These are phyloP conservation scores for Phytophthora parvispora DNA, from an alignment of 352 stramenopile species.

Conservation along the genomic window DNA sequence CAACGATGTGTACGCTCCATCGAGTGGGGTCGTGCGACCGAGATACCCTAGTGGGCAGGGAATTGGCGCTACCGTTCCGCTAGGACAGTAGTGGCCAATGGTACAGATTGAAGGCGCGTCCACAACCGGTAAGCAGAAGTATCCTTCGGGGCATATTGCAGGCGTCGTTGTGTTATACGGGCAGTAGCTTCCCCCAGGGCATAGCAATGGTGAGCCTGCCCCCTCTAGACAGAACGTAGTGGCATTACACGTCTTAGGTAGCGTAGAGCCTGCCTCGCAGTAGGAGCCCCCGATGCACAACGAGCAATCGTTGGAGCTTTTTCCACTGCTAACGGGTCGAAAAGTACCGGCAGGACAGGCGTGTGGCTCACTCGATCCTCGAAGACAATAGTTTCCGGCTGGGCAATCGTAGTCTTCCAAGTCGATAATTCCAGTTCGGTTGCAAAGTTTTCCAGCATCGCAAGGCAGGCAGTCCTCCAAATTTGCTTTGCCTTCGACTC, in stretches of 20 bases:
- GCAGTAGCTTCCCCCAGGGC: slow-evolving; percentile 80
- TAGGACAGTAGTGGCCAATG: slow-evolving; percentile 80
- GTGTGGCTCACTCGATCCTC: slow-evolving; percentile 38
- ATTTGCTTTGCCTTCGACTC: slow-evolving; percentile 35
- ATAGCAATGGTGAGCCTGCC: slow-evolving; percentile 57
- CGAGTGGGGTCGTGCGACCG: slow-evolving; percentile 60
- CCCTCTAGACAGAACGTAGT: slow-evolving; percentile 71
- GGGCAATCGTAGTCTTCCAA: slow-evolving; percentile 75
- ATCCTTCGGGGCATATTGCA: slow-evolving; percentile 74
- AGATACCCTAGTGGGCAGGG: slow-evolving; percentile 86
- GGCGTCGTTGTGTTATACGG: slow-evolving; percentile 73
- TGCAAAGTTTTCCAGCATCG: slow-evolving; percentile 79
- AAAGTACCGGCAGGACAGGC: slow-evolving; percentile 66
- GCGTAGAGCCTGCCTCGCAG: slow-evolving; percentile 55
- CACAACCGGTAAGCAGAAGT: slow-evolving; percentile 69
- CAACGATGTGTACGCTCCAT: slow-evolving; percentile 57
- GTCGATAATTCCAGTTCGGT: slow-evolving; percentile 69
- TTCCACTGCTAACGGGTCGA: slow-evolving; percentile 42
- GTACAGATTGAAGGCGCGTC: slow-evolving; percentile 47
- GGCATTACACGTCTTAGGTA: slow-evolving; percentile 59
- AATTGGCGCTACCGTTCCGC: slow-evolving; percentile 54
- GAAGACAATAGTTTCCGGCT: slow-evolving; percentile 75
- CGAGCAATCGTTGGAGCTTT: slow-evolving; percentile 49
- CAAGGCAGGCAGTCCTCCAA: slow-evolving; percentile 73
- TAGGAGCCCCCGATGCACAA: slow-evolving; percentile 70